Evolutionary conservation across 2,329 filamentous ascomycete genomes (phyloP).

Genomic region (Aspergillus tubingensis): DNA sequence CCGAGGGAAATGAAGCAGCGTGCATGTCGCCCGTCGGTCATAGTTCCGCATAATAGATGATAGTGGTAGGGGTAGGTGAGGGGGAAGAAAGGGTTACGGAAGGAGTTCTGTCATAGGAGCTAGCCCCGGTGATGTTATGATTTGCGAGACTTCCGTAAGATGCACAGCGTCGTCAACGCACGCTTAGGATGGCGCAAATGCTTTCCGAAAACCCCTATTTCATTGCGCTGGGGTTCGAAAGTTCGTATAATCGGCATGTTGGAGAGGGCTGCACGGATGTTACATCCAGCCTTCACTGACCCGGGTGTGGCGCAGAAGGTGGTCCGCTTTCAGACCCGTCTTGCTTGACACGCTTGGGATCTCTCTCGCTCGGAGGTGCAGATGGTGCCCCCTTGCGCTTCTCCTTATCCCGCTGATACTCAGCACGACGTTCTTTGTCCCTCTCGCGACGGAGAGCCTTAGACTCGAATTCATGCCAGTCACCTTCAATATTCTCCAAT

Average conservation of each 20-base stretch:
- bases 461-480: slow-evolving; percentile 99
- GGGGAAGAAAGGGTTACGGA: neutral
- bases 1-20: neutral
- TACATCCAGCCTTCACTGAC: slow-evolving; percentile 8
- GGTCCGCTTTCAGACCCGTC: slow-evolving; percentile 28
- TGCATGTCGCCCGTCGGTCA: neutral
- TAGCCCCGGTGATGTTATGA: neutral
- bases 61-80: neutral
- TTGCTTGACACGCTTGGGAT: slow-evolving; percentile 41
- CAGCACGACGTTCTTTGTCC: slow-evolving; percentile 57
- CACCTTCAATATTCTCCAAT: slow-evolving; percentile 78
- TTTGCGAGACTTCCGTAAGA: neutral
- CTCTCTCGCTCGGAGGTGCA: slow-evolving; percentile 39
- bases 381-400: slow-evolving; percentile 49
- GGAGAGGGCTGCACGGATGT: neutral
- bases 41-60: neutral
- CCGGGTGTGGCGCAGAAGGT: slow-evolving; percentile 6
- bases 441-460: slow-evolving; percentile 92
- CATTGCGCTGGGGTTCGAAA: neutral
- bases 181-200: neutral
- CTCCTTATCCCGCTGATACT: slow-evolving; percentile 51
- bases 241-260: neutral
- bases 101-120: neutral
- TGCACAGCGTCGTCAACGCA: neutral
- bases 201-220: neutral